Conservation (phyloP, 2,329 filamentous ascomycete species). For the Colletotrichum eleusines region DNA sequence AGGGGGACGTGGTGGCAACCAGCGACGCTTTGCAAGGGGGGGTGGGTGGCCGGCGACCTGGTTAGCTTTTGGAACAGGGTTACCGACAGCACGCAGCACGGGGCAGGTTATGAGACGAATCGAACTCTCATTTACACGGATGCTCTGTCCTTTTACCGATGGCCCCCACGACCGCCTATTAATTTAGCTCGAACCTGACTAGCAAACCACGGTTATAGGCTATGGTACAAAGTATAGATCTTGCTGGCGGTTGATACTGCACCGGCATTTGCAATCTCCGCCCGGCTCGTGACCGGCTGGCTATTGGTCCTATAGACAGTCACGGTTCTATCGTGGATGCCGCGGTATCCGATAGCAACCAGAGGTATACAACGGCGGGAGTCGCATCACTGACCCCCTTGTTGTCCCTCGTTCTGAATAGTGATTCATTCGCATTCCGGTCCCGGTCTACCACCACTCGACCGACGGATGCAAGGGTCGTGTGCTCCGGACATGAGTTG, state of each 20-base stretch:
- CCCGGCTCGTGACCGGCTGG: background rate
- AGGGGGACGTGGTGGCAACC: background rate
- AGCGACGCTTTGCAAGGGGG: slow-evolving; percentile 9
- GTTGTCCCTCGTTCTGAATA: background rate
- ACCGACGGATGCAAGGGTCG: background rate
- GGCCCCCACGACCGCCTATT: background rate
- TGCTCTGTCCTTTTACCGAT: background rate
- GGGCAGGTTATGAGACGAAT: background rate
- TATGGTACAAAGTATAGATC: too few species aligned
- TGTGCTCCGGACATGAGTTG: slow-evolving; percentile 16
- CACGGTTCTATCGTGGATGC: background rate
- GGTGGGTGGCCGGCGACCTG: slow-evolving; percentile 11
- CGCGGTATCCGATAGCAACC: slow-evolving; percentile 25
- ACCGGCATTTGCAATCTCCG: background rate
- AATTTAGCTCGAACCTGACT: background rate
- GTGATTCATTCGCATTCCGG: background rate
- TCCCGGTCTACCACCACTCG: background rate
- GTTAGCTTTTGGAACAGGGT: background rate
- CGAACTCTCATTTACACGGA: background rate
- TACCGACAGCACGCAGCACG: background rate
- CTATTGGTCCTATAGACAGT: too few species aligned
- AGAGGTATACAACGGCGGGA: background rate
- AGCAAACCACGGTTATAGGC: background rate
- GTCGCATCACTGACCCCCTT: background rate
- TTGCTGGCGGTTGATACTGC: background rate